Evolutionary conservation across 768 basidiomycete genomes (phyloP).

Genomic region (Steccherinum ochraceum): DNA sequence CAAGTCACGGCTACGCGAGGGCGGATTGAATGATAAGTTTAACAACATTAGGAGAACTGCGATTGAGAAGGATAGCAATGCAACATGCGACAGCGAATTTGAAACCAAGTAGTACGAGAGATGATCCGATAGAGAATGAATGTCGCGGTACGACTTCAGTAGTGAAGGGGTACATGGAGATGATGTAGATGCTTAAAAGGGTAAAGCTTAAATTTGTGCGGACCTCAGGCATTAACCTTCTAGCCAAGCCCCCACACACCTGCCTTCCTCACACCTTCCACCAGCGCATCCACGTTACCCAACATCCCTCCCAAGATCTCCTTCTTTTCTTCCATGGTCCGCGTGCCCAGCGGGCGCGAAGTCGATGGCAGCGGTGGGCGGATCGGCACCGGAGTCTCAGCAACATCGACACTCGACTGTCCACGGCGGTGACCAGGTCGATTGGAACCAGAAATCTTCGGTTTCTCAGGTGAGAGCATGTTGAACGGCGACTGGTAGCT

Average conservation of each 20-base stretch:
- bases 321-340: constrained; percentile 79
- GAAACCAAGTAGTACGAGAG: too few species aligned
- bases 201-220: too few species aligned
- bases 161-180: too few species aligned
- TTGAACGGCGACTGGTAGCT: neutral
- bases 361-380: constrained; percentile 11
- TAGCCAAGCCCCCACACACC: constrained; percentile 79
- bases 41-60: too few species aligned
- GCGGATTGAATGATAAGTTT: too few species aligned
- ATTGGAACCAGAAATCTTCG: neutral
- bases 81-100: too few species aligned
- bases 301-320: constrained; percentile 73
- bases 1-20: too few species aligned
- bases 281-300: constrained; percentile 87
- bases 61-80: too few species aligned
- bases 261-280: constrained; percentile 80
- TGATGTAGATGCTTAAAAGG: too few species aligned
- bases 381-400: constrained; percentile 2
- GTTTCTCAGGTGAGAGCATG: neutral
- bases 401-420: constrained; percentile 16
- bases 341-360: constrained; percentile 14
- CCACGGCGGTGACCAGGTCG: constrained; percentile 15
- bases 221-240: too few species aligned
- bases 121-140: too few species aligned
- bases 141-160: too few species aligned